Evolutionary conservation across 345 rosid species (phyloP), one percentile per base, ranked within the genome.

Genomic region (Isatis tinctoria): DNA sequence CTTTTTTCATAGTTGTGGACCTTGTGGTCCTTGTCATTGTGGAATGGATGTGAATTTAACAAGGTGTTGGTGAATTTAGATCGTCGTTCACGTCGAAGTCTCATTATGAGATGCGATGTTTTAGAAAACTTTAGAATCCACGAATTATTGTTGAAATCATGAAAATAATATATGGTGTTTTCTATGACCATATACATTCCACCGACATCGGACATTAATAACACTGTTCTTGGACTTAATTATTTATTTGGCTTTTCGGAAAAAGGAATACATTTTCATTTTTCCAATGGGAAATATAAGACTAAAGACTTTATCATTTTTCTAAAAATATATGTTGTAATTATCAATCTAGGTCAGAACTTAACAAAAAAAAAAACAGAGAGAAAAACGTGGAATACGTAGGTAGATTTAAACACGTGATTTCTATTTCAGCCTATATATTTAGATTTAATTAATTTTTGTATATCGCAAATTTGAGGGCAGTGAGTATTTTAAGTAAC

Each of bases 171-270:
- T 35, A 35, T 24, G 11, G 13, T 44, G 44, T 43, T 43, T 73
- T 65, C 20, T 56, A 13, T 65, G 77, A 56, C 66, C 20, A 65
- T 65, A 57, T 65, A 59, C 67, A 74, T 37, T 2, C 67, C 73
- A 74, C 78, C 78, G 67, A 74, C 73, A 74, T 67, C 18, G 44
- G 72, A 67, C 61, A 36, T 59, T 44, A n/a, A n/a, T n/a, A n/a
- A 65, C 54, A 73, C 24, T 53, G 77, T 48, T 43, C 57, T 73
- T 37, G 20, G 57, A 56, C 64, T 36, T 65, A 11, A 59, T 59
- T 9, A 59, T 59, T 8, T 74, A 18, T 36, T 27, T 66, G 47
- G 35, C 18, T 65, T n/a, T n/a, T n/a, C n/a, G n/a, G 43, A 35
- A 52, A 28, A 33, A 20, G 2, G 0, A 57, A 74, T 43, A 44